Evolutionary conservation across 768 basidiomycete species (phyloP).

Genomic region (Boletus bicolor): DNA sequence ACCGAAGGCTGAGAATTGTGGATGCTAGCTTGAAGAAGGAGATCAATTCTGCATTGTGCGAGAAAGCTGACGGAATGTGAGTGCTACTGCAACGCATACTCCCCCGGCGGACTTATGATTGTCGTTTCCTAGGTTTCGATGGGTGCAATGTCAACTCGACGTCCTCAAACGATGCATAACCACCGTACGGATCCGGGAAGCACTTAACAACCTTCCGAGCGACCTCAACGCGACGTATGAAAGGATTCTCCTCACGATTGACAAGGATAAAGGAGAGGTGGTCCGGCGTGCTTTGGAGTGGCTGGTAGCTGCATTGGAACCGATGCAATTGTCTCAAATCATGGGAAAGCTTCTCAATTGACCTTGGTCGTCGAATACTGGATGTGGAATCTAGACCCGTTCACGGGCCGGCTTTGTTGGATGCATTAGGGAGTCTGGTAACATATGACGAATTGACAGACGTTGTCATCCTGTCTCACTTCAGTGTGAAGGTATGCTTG

Average conservation of each 20-base stretch:
- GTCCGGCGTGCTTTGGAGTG: slow-evolving; percentile 1
- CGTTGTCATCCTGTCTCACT: slow-evolving; percentile 1
- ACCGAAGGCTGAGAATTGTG: not conserved
- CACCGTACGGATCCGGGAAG: not conserved
- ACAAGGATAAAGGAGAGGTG: not conserved
- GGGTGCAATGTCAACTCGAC: slow-evolving; percentile 17
- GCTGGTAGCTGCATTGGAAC: slow-evolving; percentile 5
- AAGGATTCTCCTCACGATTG: slow-evolving; percentile 1
- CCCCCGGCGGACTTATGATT: not conserved
- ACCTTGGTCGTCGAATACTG: not conserved
- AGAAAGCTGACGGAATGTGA: slow-evolving; percentile 13
- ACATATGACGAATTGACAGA: not conserved
- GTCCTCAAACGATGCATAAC: slow-evolving; percentile 7
- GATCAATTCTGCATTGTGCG: not conserved
- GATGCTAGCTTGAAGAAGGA: not conserved
- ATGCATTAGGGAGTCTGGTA: not conserved
- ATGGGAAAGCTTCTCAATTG: slow-evolving; percentile 2
- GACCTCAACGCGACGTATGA: slow-evolving; percentile 9
- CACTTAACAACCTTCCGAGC: slow-evolving; percentile 3
- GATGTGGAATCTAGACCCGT: not conserved
- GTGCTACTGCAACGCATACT: not conserved
- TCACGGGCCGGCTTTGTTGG: not conserved
- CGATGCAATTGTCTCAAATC: slow-evolving; percentile 2
- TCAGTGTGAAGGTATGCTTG: slow-evolving; percentile 5
- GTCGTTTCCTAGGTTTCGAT: slow-evolving; percentile 9